Evolutionary conservation across 1,139 yeast species (phyloP), one percentile per base, ranked within the genome.

Genomic region (Zygosaccharomyces pseudobailii): DNA sequence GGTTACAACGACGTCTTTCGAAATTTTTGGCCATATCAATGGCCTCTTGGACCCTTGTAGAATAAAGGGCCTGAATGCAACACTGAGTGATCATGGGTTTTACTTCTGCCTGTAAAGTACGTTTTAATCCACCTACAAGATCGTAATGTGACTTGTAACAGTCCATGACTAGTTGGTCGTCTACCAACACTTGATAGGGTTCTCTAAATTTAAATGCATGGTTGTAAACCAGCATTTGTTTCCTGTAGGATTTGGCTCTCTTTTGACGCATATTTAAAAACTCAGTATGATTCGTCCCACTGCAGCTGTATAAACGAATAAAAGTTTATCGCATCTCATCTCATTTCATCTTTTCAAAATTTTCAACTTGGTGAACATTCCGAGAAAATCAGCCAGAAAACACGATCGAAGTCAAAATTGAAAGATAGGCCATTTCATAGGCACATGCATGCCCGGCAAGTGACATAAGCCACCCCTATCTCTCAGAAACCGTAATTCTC

Each of bases 51-150:
- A 87, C 79, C 24, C 80, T 78, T 8, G 85, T 74, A 42, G 76
- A 75, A 65, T 92, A 94, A 31, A 92, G 71, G 23, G 87, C 84
- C 63, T 88, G 88, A 75, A 94, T 87, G 59, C 96, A 87, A 63
- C 98, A 94, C 68, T 92, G 98, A 1, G 98, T 88, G 45, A 94
- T 86, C 95, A 92, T 80, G n/a, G 89, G 88, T 63, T 92, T 92
- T 40, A 84, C 79, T 60, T 86, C 90, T 5, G 84, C 87, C 64
- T 90, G 97, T 7, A 90, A 72, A 0, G 96, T 88, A 53, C 95
- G 73, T 48, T 79, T 73, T 36, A 92, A 70, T n/a, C 94, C 96
- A 61, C 85, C 86, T 17, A 71, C 72, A 23, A 92, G 68, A 63
- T 90, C 90, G 63, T 79, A 87, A 45, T 84, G 82, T 21, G 87